Evolutionary conservation across 306 rosid genomes (phyloP), one percentile per base, ranked within the genome.

Genomic region (Senna tora): DNA sequence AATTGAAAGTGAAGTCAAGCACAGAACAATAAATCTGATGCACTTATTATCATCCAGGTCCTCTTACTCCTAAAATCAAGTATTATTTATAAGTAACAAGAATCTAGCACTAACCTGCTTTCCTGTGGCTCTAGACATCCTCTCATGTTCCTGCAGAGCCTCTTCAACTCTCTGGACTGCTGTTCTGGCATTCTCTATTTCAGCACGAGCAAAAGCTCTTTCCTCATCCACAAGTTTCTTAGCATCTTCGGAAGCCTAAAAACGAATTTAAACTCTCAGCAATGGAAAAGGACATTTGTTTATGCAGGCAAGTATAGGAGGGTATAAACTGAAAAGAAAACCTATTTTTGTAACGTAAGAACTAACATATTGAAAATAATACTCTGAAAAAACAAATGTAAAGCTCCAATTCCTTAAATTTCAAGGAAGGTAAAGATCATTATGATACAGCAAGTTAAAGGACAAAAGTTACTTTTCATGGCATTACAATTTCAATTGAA

Each of bases 221-320:
- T 92, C 98, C 81, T 85, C 90, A 59, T 92, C 92, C 12, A 90
- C 98, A 65, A 92, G 91, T 73, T 82, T 86, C 71, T 87, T 90
- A 69, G 98, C 98, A 77, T 92, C 98, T 79, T 87, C 92, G 43
- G 98, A 92, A 77, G 98, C 96, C 98, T 92, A 55, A 78, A 83
- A 76, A 76, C 62, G 59, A 71, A 62, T 57, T 53, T 34, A 69
- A 76, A 73, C 64, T 74, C 41, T 82, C 60, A 79, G 20, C 16
- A 56, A 15, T 5, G 20, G 49, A 59, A 47, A 65, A 42, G 9
- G 9, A 67, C 19, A 73, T 42, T 20, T 64, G 28, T 52, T 15
- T 14, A 50, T 38, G 32, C 17, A 41, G 34, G 7, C 28, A 67
- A 50, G 32, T 21, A 61, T 20, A 46, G 43, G 51, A 49, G 65